Base-by-base conservation (phyloP, 1,284 basidiomycete genomes). In the Rhodotorula sp. region DNA sequence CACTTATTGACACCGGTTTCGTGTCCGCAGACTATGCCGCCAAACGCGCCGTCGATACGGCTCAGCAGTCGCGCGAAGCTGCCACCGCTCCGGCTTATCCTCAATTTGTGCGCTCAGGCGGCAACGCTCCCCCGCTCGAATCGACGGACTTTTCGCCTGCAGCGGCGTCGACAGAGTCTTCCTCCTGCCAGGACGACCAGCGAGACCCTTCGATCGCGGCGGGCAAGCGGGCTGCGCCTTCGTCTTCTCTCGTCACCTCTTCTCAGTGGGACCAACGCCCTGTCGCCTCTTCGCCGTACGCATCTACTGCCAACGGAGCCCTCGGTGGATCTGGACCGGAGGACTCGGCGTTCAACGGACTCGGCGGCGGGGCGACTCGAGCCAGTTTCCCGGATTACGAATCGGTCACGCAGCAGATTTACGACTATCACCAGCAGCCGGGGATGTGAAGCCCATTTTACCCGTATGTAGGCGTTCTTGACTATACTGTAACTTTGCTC, bases 41-140 rank as follows among this genome's bases (percentile, higher is more conserved):
- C 23, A 71, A 71, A 31, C 65, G 62, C 7, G 69, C 65, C 39
- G 65, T 71, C 57, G 69, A 70, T 3, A 60, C 69, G 26, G 6
- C 26, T 47, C 67, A 58, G n/a, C 23, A 48, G 12, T 49, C 58
- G 29, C 54, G 79, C 21, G 80, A 79, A 59, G 46, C 63, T 12
- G 29, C 46, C 23, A 29, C 4, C 58, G 34, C n/a, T 12, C 52
- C 61, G n/a, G 23, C 20, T 23, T 15, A 52, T 39, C n/a, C 49
- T 54, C 46, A 29, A 23, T 3, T 39, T 39, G n/a, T 51, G 48
- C n/a, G 51, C 34, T 8, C 62, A 34, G 51, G 23, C 26, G 8
- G 16, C 43, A 23, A 60, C 59, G 39, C 34, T 20, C 39, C 20
- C 6, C 46, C 29, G 31, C 16, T 14, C 58, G 58, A 5, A 14